Evolutionary conservation across 352 stramenopile genomes (phyloP).

Genomic region (Phytophthora palmivora): DNA sequence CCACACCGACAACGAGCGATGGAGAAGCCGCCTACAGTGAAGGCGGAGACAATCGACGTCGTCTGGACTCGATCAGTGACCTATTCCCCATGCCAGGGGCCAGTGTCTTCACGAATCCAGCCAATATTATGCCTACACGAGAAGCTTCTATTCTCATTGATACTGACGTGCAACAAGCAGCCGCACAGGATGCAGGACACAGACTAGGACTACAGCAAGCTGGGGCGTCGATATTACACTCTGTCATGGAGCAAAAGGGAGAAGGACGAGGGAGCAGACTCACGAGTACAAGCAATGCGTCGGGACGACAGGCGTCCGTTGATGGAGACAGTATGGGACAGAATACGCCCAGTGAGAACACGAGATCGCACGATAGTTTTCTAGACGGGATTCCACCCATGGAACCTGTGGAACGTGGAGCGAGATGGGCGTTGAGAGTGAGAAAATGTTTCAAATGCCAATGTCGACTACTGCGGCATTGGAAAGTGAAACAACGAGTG

Average conservation of each 20-base stretch:
- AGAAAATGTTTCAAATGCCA: slow-evolving; percentile 36
- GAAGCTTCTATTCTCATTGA: slow-evolving; percentile 84
- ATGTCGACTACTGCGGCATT: slow-evolving; percentile 21
- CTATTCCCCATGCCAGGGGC: slow-evolving; percentile 70
- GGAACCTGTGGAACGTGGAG: slow-evolving; percentile 30
- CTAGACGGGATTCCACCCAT: slow-evolving; percentile 36
- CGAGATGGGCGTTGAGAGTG: slow-evolving; percentile 26
- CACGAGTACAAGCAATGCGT: slow-evolving; percentile 27
- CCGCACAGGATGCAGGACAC: slow-evolving; percentile 28
- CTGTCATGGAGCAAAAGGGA: slow-evolving; percentile 38
- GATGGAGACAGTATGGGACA: slow-evolving; percentile 41
- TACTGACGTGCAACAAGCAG: slow-evolving; percentile 56
- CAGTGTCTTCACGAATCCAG: slow-evolving; percentile 73
- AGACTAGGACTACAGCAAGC: slow-evolving; percentile 25
- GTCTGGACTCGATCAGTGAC: slow-evolving; percentile 62
- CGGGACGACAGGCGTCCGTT: slow-evolving; percentile 28
- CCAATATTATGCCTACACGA: slow-evolving; percentile 77
- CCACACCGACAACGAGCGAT: slow-evolving; percentile 25
- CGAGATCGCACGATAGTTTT: slow-evolving; percentile 35
- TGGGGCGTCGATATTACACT: slow-evolving; percentile 33
- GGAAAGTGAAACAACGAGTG: slow-evolving; percentile 33
- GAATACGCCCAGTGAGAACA: slow-evolving; percentile 43
- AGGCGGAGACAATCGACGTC: slow-evolving; percentile 6
- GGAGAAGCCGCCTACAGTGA: slow-evolving; percentile 23
- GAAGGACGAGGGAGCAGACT: slow-evolving; percentile 26